Evolutionary conservation across 2,329 filamentous ascomycete genomes (phyloP), one percentile per base, ranked within the genome.

Genomic region (Penicillium sp.): DNA sequence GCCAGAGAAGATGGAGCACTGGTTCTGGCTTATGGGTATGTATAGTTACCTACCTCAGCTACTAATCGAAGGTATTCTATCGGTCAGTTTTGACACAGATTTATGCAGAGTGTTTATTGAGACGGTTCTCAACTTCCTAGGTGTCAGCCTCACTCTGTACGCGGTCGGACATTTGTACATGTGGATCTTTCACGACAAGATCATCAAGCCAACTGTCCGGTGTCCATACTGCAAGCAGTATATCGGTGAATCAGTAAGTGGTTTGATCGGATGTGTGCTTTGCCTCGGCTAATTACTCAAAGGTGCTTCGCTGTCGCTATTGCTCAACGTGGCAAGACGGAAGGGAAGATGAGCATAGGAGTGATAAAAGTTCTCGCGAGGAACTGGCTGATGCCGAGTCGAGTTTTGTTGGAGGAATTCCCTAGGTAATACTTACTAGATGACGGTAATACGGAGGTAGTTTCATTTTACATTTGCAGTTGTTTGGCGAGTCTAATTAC

Each of bases 1-100:
- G 89, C 89, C 2, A 81, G 87, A 59, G 82, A 85, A 5, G 89
- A 91, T 63, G 89, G 88, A 1, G 89, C 89, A 1, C 83, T 91
- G 0, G 83, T 91, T 21, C 80, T 90, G 77, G 86, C 88, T 0
- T 91, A 89, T 62, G 89, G 88, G 81, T 87, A 67, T 49, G 80
- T 72, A 12, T 7, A 31, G 10, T 31, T 31, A 21, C 9, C 6
- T 10, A 7, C 6, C n/a, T 5, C 4, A 13, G 19, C 19, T 48
- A 48, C 29, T 12, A 8, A 21, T n/a, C 6, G 10, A 45, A 19
- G 19, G 6, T 21, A 2, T 19, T 19, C n/a, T 38, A 1, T 19
- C 0, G 13, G 23, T 13, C 15, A 13, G n/a, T 27, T 36, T 53
- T 35, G 15, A 31, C 12, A 13, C 13, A 15, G 0, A 17, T 9